A percentile compares a stretch with the other conserved stretches of the same genome.
Evolutionary conservation across 1,284 basidiomycete genomes (phyloP).

Genomic region (Ganoderma lingzhi): DNA sequence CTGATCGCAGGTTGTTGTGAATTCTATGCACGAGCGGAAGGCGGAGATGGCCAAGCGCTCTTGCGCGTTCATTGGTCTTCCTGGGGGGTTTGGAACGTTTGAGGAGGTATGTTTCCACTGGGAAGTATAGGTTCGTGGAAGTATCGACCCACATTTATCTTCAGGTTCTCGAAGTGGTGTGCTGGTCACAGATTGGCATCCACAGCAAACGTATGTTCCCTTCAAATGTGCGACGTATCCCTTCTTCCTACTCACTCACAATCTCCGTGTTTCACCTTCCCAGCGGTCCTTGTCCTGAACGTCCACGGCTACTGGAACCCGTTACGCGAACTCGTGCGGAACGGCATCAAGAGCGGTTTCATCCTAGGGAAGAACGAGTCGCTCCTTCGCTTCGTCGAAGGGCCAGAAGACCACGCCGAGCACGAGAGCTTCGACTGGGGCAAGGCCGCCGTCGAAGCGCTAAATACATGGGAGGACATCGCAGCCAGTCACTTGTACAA

Average conservation of each 20-base stretch:
- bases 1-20: slow-evolving; percentile 67
- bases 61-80: slow-evolving; percentile 85
- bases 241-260: not conserved
- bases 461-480: slow-evolving; percentile 67
- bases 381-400: slow-evolving; percentile 77
- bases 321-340: slow-evolving; percentile 75
- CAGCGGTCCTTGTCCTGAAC: slow-evolving; percentile 86
- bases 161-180: slow-evolving; percentile 87
- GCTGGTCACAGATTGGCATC: slow-evolving; percentile 92
- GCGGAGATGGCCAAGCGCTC: slow-evolving; percentile 85
- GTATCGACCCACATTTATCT: not conserved
- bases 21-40: slow-evolving; percentile 94
- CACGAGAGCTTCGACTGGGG: slow-evolving; percentile 83
- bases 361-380: slow-evolving; percentile 67
- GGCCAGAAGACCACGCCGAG: slow-evolving; percentile 61
- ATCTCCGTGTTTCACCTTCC: not conserved
- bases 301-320: slow-evolving; percentile 84
- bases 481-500: slow-evolving; percentile 35
- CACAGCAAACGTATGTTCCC: slow-evolving; percentile 78
- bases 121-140: not conserved
- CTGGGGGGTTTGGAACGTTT: slow-evolving; percentile 92
- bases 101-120: slow-evolving; percentile 72
- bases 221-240: not conserved
- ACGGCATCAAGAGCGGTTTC: slow-evolving; percentile 78
- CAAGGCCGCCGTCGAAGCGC: slow-evolving; percentile 66